Evolutionary conservation across 768 basidiomycete species (phyloP).

Genomic region (Crepidotus variabilis): DNA sequence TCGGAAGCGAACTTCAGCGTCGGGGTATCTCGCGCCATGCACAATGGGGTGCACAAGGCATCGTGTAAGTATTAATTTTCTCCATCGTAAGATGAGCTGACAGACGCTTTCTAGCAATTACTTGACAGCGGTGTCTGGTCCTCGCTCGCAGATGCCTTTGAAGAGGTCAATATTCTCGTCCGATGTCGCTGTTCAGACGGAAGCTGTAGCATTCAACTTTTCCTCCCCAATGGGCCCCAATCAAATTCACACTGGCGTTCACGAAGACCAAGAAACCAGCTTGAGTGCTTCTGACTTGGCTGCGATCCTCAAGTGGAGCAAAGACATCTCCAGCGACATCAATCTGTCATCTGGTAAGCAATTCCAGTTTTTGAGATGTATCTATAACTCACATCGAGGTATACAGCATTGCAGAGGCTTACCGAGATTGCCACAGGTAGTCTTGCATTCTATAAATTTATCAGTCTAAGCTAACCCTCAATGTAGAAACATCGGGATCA

Average conservation of each 20-base stretch:
- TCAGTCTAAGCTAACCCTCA: slow-evolving; percentile 4
- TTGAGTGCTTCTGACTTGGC: slow-evolving; percentile 59
- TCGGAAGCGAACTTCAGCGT: slow-evolving; percentile 65
- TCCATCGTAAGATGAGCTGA: not conserved
- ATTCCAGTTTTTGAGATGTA: not conserved
- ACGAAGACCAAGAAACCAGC: slow-evolving; percentile 54
- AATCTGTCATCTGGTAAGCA: slow-evolving; percentile 56
- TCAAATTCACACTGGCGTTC: slow-evolving; percentile 28
- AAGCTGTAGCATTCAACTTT: slow-evolving; percentile 27
- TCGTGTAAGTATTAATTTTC: slow-evolving; percentile 45
- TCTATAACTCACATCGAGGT: not conserved
- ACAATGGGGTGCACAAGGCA: slow-evolving; percentile 72
- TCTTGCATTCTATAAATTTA: slow-evolving; percentile 1
- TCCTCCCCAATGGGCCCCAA: slow-evolving; percentile 23
- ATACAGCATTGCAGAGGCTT: slow-evolving; percentile 55
- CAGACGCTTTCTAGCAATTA: slow-evolving; percentile 34
- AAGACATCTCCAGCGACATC: slow-evolving; percentile 71
- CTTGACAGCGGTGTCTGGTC: slow-evolving; percentile 43
- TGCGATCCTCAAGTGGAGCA: slow-evolving; percentile 71
- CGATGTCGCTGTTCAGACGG: slow-evolving; percentile 66
- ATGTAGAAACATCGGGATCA: slow-evolving; percentile 58
- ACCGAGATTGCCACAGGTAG: slow-evolving; percentile 70
- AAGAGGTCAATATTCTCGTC: slow-evolving; percentile 55
- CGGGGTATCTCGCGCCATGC: slow-evolving; percentile 62
- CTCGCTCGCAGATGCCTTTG: slow-evolving; percentile 41